These are phyloP conservation scores for Tagetes patula DNA, from an alignment of 129 eudicot species.

Conservation along the genomic window DNA sequence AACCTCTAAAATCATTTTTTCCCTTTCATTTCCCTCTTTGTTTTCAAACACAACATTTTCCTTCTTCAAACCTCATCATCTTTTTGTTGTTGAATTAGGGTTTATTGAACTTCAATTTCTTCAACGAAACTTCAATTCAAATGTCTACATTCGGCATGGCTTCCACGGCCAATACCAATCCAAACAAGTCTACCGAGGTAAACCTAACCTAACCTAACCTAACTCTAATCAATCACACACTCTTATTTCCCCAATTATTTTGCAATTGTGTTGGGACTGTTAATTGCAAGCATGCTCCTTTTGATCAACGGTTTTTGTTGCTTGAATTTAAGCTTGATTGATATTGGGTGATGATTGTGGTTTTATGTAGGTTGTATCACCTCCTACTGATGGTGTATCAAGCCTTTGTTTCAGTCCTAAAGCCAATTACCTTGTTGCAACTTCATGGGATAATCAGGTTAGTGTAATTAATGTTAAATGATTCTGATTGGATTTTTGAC, in stretches of 20 bases:
- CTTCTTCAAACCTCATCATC: neutral
- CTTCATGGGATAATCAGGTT: slow-evolving; percentile 99
- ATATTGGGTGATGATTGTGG: neutral
- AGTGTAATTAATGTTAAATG: neutral
- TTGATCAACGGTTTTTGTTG: neutral
- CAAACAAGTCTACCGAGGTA: slow-evolving; percentile 71
- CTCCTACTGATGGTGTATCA: slow-evolving; percentile 75
- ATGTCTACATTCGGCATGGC: slow-evolving; percentile 58
- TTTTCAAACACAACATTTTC: slow-evolving; percentile 7
- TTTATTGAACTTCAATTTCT: neutral
- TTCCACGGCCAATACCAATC: slow-evolving; percentile 47
- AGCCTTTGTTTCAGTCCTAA: slow-evolving; percentile 83
- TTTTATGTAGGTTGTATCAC: slow-evolving; percentile 53
- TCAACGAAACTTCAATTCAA: neutral
- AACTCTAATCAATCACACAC: neutral
- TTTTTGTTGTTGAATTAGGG: slow-evolving; percentile 12
- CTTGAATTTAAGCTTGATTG: neutral
- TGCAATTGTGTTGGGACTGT: neutral
- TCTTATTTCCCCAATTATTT: too few species aligned
- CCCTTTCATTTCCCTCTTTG: slow-evolving; percentile 9
- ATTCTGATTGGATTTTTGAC: neutral
- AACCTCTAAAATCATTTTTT: neutral
- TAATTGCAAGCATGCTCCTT: neutral
- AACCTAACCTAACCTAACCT: neutral
- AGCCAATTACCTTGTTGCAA: slow-evolving; percentile 71